phyloP scores from a whole-genome alignment of 345 rosid genomes.

The Syzygium oleosum region DNA sequence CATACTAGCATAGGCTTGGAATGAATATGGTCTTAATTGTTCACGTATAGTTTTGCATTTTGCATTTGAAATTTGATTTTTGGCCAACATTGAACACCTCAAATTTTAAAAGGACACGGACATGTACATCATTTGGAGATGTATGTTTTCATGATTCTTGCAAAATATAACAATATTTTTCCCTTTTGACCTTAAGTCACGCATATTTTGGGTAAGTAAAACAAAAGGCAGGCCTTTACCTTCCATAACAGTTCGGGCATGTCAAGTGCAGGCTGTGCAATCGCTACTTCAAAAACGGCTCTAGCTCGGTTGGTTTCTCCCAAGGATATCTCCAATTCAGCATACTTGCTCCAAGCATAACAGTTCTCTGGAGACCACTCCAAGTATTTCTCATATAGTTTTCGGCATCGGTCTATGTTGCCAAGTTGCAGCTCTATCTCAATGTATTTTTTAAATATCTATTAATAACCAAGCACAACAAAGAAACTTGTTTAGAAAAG shows the following conservation, averaged over 20 bases:
- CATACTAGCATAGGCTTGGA: background rate
- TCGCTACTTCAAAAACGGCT: constrained; percentile 77
- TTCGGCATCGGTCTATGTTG: constrained; percentile 76
- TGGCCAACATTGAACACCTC: background rate
- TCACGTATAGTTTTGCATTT: background rate
- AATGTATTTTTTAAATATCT: constrained; percentile 84
- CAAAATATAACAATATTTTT: background rate
- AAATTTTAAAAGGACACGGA: background rate
- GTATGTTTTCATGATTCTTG: background rate
- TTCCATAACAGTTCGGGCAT: constrained; percentile 96
- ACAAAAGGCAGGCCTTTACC: constrained; percentile 18
- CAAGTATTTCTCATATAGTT: constrained; percentile 73
- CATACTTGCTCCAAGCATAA: constrained; percentile 91
- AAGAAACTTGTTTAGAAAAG: background rate
- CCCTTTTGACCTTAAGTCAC: background rate
- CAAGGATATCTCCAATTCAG: constrained; percentile 73
- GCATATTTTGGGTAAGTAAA: background rate
- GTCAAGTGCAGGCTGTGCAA: constrained; percentile 72
- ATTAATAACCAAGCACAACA: constrained; percentile 3
- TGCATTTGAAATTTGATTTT: background rate
- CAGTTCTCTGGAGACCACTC: constrained; percentile 92
- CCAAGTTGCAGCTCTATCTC: constrained; percentile 89
- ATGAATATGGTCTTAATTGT: background rate
- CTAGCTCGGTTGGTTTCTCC: constrained; percentile 70
- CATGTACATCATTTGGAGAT: background rate